Base-by-base conservation (phyloP, 2,329 filamentous ascomycete genomes). In the Exophiala phaeomuriformis region DNA sequence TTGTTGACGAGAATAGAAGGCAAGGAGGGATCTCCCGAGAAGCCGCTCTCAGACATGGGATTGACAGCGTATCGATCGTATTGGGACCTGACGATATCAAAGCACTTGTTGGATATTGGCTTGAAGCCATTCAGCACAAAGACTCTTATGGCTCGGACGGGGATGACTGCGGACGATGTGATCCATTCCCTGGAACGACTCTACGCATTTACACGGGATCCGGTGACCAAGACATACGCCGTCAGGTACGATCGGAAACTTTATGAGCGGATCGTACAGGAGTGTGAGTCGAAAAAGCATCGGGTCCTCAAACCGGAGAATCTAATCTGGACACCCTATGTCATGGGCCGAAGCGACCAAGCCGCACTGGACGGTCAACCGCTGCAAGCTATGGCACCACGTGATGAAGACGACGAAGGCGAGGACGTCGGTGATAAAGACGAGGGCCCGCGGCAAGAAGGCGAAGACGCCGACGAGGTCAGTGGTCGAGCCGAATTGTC, bases 61-160 rank as follows among this genome's bases (percentile, higher is more conserved):
- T 72, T 98, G 37, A 91, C 97, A 3, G 97, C 91, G 1, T 98
- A 98, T 67, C 83, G 93, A 42, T 96, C 95, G 64, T 98, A 98
- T 69, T 98, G 93, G 93, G 85, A 93, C 19, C 75, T 95, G 6
- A 78, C 95, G 2, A 75, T 98, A 50, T 96, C 90, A 66, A 85
- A 87, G 58, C 88, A 95, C 62, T 77, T 98, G 4, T 75, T 90
- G 36, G 72, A 84, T 44, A 78, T 81, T 2, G 57, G 52, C 36
- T 43, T 48, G 58, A 81, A 78, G 55, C 69, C 71, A 1, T 75
- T 79, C 9, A 95, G 91, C 0, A 84, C 60, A 27, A 60, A 58
- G 50, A 57, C 57, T n/a, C 49, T 63, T 4, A 63, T 64, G 61
- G 49, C 91, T 61, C 84, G 89, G 55, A 97, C 91, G 0, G 93